Base-by-base conservation (phyloP, 1,139 yeast species). In the Diutina sp. region DNA sequence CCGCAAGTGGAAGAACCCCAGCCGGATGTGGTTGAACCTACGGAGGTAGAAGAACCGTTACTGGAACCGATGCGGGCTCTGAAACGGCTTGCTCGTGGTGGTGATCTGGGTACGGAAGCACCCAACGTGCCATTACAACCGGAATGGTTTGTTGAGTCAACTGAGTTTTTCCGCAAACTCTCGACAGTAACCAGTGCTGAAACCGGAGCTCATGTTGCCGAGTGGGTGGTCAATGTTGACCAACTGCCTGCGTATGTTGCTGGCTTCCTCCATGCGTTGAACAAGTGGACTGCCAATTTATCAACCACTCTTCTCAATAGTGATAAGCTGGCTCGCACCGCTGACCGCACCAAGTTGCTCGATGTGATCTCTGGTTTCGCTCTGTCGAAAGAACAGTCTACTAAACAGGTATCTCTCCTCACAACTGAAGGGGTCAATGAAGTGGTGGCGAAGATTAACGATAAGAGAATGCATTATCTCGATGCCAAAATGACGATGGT, bases 311-410 rank as follows among this genome's bases (percentile, higher is more conserved):
- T 50, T 8, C 6, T 28, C 6, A 38, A n/a, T 6, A n/a, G n/a
- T n/a, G 11, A 32, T 38, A n/a, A 38, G 3, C 41, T 29, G 18
- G 18, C 53, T 4, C 16, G 16, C 14, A 32, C 53, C 8, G 32
- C 16, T 46, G 75, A 73, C 53, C 81, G 80, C 55, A 68, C 80
- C 0, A 74, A 88, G 58, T 63, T 73, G 7, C 56, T 61, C 2
- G 66, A 87, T 3, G 61, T 87, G 4, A 61, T 69, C n/a, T 62
- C 66, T 29, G 61, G 84, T 1, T 64, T 82, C 11, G 65, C 71
- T 7, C 46, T 58, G 5, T 59, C 61, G 25, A 50, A 38, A 9
- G 46, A 6, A 12, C 57, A 55, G 6, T 59, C 4, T 56, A 30
- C 6, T 51, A 50, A n/a, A 16, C 38, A 8, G 18, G 14, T 9